phyloP scores from a whole-genome alignment of 2,329 filamentous ascomycete genomes.

The Leptosphaerulina australis region DNA sequence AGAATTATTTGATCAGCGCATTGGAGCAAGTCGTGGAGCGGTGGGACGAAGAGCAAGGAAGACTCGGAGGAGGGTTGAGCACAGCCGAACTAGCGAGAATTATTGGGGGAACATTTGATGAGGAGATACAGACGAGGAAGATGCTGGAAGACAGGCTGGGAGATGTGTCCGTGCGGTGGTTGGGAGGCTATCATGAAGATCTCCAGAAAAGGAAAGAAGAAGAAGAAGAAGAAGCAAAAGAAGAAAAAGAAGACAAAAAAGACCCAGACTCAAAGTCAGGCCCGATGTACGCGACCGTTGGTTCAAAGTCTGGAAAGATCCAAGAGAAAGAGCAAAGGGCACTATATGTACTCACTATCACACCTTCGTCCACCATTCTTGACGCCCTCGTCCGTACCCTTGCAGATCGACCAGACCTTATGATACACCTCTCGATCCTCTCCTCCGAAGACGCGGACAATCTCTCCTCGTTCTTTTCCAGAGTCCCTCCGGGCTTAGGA shows the following conservation, averaged over 20 bases:
- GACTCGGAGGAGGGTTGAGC: not conserved
- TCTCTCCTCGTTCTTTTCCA: not conserved
- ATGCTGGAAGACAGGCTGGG: constrained; percentile 1
- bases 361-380: constrained; percentile 65
- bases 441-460: constrained; percentile 30
- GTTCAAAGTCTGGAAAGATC: not conserved
- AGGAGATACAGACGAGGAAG: constrained; percentile 15
- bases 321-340: not conserved
- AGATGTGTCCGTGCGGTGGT: constrained; percentile 13
- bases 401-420: constrained; percentile 37
- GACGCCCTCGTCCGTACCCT: constrained; percentile 56
- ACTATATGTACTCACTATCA: constrained; percentile 16
- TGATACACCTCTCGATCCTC: constrained; percentile 64
- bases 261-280: too few relatives aligned
- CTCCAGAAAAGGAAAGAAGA: too few relatives aligned
- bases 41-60: constrained; percentile 14
- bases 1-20: constrained; percentile 56
- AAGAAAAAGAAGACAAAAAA: too few relatives aligned
- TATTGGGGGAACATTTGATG: not conserved
- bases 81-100: constrained; percentile 4
- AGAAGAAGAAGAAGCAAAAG: too few relatives aligned
- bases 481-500: not conserved
- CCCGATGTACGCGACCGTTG: too few relatives aligned
- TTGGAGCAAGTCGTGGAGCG: constrained; percentile 38
- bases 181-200: not conserved